Percentiles rank a stretch among this genome's conserved stretches.
These are phyloP conservation scores for Erigeron philadelphicus DNA, from an alignment of 140 eudicot species.

Conservation along the genomic window DNA sequence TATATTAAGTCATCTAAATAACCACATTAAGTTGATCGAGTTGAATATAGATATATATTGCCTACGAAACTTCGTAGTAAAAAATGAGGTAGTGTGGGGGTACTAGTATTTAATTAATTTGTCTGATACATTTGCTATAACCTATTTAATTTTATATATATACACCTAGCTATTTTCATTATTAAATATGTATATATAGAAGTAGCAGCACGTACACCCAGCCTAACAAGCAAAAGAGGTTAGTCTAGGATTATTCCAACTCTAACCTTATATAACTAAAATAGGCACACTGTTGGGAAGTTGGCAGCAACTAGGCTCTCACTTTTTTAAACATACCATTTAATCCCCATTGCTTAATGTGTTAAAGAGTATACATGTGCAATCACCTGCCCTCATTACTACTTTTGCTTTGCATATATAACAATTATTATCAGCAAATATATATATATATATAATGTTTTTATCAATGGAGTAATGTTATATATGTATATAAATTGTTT, in stretches of 20 bases:
- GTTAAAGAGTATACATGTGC: constrained; percentile 26
- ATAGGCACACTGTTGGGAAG: constrained; percentile 36
- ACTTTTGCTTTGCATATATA: constrained; percentile 10
- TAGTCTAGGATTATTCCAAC: constrained; percentile 32
- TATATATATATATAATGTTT: no score
- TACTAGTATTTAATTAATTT: constrained; percentile 4
- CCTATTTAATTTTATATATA: constrained; percentile 20
- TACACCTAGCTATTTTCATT: not conserved
- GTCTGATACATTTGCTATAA: constrained; percentile 16
- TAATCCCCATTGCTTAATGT: constrained; percentile 6
- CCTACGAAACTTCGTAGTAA: not conserved
- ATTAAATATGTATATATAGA: not conserved
- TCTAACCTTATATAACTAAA: constrained; percentile 40
- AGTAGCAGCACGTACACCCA: constrained; percentile 23
- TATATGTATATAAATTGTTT: no score
- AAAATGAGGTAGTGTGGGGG: constrained; percentile 11
- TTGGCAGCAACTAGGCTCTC: constrained; percentile 27
- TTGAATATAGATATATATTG: not conserved
- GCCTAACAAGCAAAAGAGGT: constrained; percentile 22
- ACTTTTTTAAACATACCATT: constrained; percentile 24
- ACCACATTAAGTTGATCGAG: no score
- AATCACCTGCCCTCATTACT: constrained; percentile 5
- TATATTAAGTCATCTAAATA: no score
- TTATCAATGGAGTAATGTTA: no score
- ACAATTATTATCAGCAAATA: no score